Percentiles rank a stretch among this genome's conserved stretches.
Evolutionary conservation across 1,284 basidiomycete species (phyloP).

Genomic region (Ganoderma sp.): DNA sequence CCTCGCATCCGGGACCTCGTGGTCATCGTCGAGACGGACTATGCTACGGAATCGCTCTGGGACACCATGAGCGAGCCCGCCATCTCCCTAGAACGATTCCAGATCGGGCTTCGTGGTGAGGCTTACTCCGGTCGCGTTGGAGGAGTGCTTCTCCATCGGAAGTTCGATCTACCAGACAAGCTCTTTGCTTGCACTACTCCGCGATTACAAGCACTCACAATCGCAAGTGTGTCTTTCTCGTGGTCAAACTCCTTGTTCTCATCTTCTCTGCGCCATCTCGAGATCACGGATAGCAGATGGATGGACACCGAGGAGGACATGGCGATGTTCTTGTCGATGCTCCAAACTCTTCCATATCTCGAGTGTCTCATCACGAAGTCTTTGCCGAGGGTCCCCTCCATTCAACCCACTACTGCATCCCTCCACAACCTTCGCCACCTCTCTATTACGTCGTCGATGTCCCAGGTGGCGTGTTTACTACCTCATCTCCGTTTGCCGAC

Average conservation of each 20-base stretch:
- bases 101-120: constrained; percentile 11
- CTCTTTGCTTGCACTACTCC: background rate
- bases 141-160: background rate
- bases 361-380: constrained; percentile 6
- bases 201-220: background rate
- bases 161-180: background rate
- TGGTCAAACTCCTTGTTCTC: constrained; percentile 16
- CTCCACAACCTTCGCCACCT: background rate
- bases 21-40: constrained; percentile 17
- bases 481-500: background rate
- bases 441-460: background rate
- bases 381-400: background rate
- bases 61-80: constrained; percentile 2
- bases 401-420: background rate
- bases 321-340: background rate
- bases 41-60: constrained; percentile 7
- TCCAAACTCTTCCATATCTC: background rate
- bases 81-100: constrained; percentile 8
- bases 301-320: background rate
- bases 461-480: background rate
- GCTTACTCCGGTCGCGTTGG: constrained; percentile 4
- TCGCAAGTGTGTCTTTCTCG: constrained; percentile 11
- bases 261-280: constrained; percentile 13
- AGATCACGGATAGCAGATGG: constrained; percentile 7
- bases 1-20: constrained; percentile 12